Evolutionary conservation across 1,284 basidiomycete species (phyloP).

Genomic region (Ceratobasidium sp.): DNA sequence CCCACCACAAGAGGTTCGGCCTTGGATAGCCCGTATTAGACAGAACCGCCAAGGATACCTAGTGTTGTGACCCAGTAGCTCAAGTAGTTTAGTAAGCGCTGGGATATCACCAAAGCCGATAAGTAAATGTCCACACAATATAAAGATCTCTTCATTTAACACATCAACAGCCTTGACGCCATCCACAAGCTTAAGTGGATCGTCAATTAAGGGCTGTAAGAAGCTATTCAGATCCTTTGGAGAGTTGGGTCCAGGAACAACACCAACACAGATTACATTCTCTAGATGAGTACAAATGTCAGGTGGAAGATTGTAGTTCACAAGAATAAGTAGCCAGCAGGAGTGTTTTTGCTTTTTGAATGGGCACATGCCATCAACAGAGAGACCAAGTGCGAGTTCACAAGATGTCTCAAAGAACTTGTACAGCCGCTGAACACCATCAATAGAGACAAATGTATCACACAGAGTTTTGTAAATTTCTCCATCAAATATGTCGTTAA

Average conservation of each 20-base stretch:
- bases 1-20: background rate
- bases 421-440: conserved; percentile 49
- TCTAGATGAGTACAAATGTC: conserved; percentile 22
- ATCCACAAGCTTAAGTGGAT: conserved; percentile 41
- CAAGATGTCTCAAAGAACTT: conserved; percentile 43
- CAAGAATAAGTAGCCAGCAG: conserved; percentile 34
- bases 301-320: conserved; percentile 46
- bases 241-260: conserved; percentile 43
- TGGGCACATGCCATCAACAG: conserved; percentile 41
- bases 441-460: conserved; percentile 48
- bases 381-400: conserved; percentile 41
- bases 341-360: conserved; percentile 23
- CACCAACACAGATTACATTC: conserved; percentile 42
- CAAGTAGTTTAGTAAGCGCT: conserved; percentile 44
- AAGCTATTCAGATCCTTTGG: conserved; percentile 21
- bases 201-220: conserved; percentile 16
- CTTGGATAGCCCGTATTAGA: conserved; percentile 12
- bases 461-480: conserved; percentile 47
- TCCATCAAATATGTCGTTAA: conserved; percentile 41
- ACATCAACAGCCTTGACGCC: conserved; percentile 40
- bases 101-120: conserved; percentile 46
- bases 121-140: conserved; percentile 16
- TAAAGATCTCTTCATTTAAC: conserved; percentile 6
- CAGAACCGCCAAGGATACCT: conserved; percentile 35
- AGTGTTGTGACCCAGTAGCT: conserved; percentile 41